Conservation (phyloP, 2,329 filamentous ascomycete genomes). For the Eutypella sp. region DNA sequence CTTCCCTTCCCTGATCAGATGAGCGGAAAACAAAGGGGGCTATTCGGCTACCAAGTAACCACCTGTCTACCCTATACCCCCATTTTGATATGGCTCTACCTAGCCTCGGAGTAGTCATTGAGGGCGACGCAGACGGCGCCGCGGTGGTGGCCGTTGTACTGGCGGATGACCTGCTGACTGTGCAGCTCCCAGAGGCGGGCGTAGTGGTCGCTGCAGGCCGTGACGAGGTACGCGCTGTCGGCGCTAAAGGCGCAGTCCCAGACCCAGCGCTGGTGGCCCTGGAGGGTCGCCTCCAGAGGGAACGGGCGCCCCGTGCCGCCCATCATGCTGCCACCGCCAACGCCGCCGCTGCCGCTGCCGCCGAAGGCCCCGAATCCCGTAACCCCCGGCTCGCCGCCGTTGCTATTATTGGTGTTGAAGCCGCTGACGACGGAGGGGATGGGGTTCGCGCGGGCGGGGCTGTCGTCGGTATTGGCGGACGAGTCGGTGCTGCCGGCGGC, state of each 20-base stretch:
- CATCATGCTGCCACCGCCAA: neutral
- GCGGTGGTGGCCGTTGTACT: constrained; percentile 92
- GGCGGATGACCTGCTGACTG: constrained; percentile 83
- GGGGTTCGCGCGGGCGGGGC: constrained; percentile 1
- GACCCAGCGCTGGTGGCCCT: constrained; percentile 91
- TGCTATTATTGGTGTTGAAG: constrained; percentile 7
- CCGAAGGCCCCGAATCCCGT: constrained; percentile 1
- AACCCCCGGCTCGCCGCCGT: too few relatives aligned
- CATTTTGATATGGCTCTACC: constrained; percentile 23
- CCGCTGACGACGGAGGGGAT: constrained; percentile 10
- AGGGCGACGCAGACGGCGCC: constrained; percentile 89
- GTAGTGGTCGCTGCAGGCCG: constrained; percentile 90
- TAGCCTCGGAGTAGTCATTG: constrained; percentile 72
- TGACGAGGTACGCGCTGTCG: constrained; percentile 88
- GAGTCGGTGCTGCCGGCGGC: constrained; percentile 6
- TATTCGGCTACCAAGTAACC: too few relatives aligned
- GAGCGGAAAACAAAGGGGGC: too few relatives aligned
- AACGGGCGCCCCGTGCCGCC: constrained; percentile 47
- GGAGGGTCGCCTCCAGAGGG: constrained; percentile 79
- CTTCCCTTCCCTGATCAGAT: too few relatives aligned
- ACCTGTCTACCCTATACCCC: too few relatives aligned
- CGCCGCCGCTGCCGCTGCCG: neutral
- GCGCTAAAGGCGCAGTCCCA: constrained; percentile 97
- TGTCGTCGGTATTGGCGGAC: constrained; percentile 1
- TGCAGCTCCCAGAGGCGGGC: constrained; percentile 84